Base-by-base conservation (phyloP, 1,284 basidiomycete species). In the Pseudozyma thailandica region DNA sequence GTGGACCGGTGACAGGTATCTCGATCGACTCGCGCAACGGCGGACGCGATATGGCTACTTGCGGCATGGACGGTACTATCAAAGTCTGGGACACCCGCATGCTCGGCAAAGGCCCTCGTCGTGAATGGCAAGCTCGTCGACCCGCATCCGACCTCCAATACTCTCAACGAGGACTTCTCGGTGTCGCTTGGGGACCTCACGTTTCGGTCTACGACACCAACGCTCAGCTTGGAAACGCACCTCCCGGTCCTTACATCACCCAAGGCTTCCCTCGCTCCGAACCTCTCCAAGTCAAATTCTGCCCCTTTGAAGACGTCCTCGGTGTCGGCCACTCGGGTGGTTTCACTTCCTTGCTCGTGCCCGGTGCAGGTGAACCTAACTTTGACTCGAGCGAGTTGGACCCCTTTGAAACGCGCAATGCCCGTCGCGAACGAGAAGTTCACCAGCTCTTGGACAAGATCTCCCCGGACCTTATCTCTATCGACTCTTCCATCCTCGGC, bases 11-110 rank as follows among this genome's bases (percentile, higher is more conserved):
- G 1, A 87, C 88, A 0, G 89, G 90, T 31, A 87, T 97, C 13
- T 88, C 90, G 25, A 88, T 97, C 6, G 94, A 98, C 83, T 89
- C 91, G 15, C 76, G 75, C 1, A 82, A 82, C 27, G 92, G 84
- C 35, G 95, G 95, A 0, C 84, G 92, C 41, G 94, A 98, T 79
- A 91, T 97, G 89, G 91, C 92, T 0, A 97, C 93, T 0, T 87
- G 90, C 2, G 94, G 94, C 0, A 86, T 90, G 69, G 96, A 98
- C 76, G 92, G 93, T 0, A 88, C 85, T 0, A 91, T 98, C 65
- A 98, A 98, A 81, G 87, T 89, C 7, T 99, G 95, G 96, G 96
- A 98, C 84, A 92, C 90, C 78, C 85, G 96, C 49, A 97, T 93
- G 86, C 95, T 94, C 90, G 93, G 91, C 73, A 90, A 90, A 25